These are phyloP conservation scores for Kregervanrija delftensis DNA, from an alignment of 805 yeast species.

Conservation along the genomic window DNA sequence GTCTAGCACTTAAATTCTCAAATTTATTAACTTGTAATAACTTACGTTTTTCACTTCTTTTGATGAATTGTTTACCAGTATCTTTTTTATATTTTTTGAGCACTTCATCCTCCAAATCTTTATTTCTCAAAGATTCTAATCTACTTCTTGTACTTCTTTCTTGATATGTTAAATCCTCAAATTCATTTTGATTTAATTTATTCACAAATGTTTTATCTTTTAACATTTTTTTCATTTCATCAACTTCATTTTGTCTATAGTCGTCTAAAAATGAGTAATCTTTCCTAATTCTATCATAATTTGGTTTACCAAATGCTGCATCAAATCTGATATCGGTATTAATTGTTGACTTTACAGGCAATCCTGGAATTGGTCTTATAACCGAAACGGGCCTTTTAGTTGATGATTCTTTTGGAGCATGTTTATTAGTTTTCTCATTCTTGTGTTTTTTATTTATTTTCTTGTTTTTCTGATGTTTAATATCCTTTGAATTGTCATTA, in stretches of 20 bases:
- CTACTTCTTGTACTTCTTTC: slow-evolving; percentile 63
- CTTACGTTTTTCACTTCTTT: slow-evolving; percentile 64
- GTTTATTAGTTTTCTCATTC: slow-evolving; percentile 48
- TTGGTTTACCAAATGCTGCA: slow-evolving; percentile 72
- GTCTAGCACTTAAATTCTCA: slow-evolving; percentile 62
- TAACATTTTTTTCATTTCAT: slow-evolving; percentile 47
- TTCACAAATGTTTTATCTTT: slow-evolving; percentile 44
- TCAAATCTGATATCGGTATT: slow-evolving; percentile 82
- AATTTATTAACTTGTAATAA: slow-evolving; percentile 72
- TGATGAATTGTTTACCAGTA: slow-evolving; percentile 53
- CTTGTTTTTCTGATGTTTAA: slow-evolving; percentile 11
- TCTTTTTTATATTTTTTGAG: slow-evolving; percentile 50
- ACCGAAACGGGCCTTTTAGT: slow-evolving; percentile 64
- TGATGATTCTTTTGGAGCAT: slow-evolving; percentile 81
- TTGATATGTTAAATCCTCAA: slow-evolving; percentile 44
- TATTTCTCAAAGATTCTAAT: slow-evolving; percentile 59
- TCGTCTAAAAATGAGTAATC: slow-evolving; percentile 83
- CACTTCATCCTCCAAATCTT: slow-evolving; percentile 68
- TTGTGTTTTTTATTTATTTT: slow-evolving; percentile 10
- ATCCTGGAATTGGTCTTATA: slow-evolving; percentile 70
- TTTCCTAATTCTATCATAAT: slow-evolving; percentile 55
- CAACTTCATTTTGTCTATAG: slow-evolving; percentile 70
- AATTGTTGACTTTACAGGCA: slow-evolving; percentile 31
- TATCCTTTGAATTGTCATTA: background rate
- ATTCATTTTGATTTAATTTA: slow-evolving; percentile 37